Base-by-base conservation (phyloP, 2,329 filamentous ascomycete species). In the Cladophialophora immunda region DNA sequence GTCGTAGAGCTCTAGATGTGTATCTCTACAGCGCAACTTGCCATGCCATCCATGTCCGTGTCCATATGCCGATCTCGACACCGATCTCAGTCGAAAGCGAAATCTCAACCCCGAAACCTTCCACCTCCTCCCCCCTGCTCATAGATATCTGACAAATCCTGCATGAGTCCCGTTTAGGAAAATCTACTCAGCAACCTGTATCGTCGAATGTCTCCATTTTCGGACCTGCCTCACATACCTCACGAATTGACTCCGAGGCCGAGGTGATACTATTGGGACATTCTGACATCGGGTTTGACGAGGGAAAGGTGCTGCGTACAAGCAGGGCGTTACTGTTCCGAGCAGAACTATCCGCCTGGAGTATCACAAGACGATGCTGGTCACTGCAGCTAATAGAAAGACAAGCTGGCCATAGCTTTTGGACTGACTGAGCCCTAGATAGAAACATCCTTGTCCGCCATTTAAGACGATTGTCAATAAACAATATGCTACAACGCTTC, bases 201-300 rank as follows among this genome's bases (percentile, higher is more conserved):
- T 64, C 54, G 62, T 59, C 55, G 54, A 64, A 58, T 53, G 55
- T 58, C 38, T 25, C 62, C 41, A 29, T 30, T 45, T 56, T 17
- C 34, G 19, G 41, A 29, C 17, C 25, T 6, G 2, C 53, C 32
- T 19, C 25, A 19, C 36, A 15, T 17, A 1, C 27, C 53, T 36
- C 6, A 55, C 41, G 7, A 50, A 17, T 19, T 41, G 38, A 41
- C 38, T n/a, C n/a, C 38, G 17, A 17, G 7, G 32, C 38, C 7
- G 38, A n/a, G n/a, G n/a, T 41, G 19, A 25, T 13, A 27, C n/a
- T 47, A 1, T 11, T 4, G 41, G 5, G n/a, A 25, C 19, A 50
- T 9, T 25, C 8, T 27, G 45, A 25, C 22, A 25, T 9, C 27
- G 45, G 8, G 19, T 13, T 13, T 15, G 22, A 50, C 22, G 13